These are phyloP conservation scores for Platanus orientalis DNA, from an alignment of 164 flowering plant species.

Conservation along the genomic window DNA sequence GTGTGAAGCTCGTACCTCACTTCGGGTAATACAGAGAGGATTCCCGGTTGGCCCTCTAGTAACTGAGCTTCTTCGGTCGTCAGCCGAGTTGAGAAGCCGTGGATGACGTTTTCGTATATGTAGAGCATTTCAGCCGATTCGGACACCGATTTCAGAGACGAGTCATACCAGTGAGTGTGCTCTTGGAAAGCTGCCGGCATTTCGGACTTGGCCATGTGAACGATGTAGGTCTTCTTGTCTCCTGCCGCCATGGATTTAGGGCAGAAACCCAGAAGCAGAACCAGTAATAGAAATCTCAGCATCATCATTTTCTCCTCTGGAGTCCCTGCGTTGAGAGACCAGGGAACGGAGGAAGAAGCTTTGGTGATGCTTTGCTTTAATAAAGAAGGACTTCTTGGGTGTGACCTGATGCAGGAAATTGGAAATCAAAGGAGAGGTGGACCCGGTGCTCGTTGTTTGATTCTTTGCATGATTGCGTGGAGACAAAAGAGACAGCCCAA, in stretches of 20 bases:
- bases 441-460: slow-evolving; percentile 3
- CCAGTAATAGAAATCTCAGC: slow-evolving; percentile 8
- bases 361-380: neutral
- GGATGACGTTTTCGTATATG: slow-evolving; percentile 54
- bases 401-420: neutral
- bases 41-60: slow-evolving; percentile 39
- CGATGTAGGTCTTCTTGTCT: slow-evolving; percentile 57
- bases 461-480: slow-evolving; percentile 11
- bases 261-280: slow-evolving; percentile 14
- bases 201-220: slow-evolving; percentile 60
- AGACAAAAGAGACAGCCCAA: slow-evolving; percentile 10
- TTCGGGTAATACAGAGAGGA: slow-evolving; percentile 62
- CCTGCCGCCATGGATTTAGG: slow-evolving; percentile 14
- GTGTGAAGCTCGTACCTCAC: slow-evolving; percentile 73
- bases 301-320: slow-evolving; percentile 12
- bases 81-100: slow-evolving; percentile 70
- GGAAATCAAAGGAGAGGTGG: neutral
- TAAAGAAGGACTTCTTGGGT: neutral
- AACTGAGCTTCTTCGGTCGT: slow-evolving; percentile 47
- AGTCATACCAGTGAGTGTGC: slow-evolving; percentile 64
- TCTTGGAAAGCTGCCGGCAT: slow-evolving; percentile 51
- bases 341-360: neutral
- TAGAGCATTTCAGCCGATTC: slow-evolving; percentile 60
- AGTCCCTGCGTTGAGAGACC: neutral
- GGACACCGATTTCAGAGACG: slow-evolving; percentile 57